Evolutionary conservation across 257 asterid species (phyloP), one percentile per base, ranked within the genome.

Genomic region (Vinca minor): DNA sequence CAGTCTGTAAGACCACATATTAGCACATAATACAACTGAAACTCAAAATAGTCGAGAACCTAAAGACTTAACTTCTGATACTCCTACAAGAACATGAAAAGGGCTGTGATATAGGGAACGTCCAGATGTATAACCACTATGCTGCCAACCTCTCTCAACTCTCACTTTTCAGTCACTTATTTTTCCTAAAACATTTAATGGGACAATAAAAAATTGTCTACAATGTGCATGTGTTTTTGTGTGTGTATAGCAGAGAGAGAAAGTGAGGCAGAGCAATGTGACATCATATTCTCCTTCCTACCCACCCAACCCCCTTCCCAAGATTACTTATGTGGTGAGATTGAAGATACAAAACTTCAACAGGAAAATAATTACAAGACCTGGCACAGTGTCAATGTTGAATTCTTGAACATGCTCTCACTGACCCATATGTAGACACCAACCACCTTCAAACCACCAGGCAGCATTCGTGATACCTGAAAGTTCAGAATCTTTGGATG

Each of bases 381-480:
- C 99, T 93, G 99, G 81, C 96, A 89, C 56, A 89, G 74, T 14
- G 77, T 68, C 50, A 81, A 35, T 25, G 92, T 78, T 68, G 99
- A 88, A 78, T 82, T 89, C 85, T 87, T 89, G 82, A 89, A 89
- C 61, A 85, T 68, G 87, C 80, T 81, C 68, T 93, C 97, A 45
- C 64, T 87, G 73, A 78, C 85, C 91, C 95, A 87, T 59, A 87
- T 69, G 74, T 93, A 93, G 74, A 85, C 79, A 70, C 99, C 99
- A 68, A 93, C 75, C 66, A 93, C 99, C 73, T 83, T 80, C 77
- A 87, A 66, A 64, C 99, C 99, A 74, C 97, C 99, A 78, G 86
- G 69, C 23, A 93, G 82, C 95, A 93, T 93, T 79, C 92, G 82
- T 68, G 96, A 85, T 62, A 93, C 95, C 97, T 93, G 76, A 67